phyloP scores from a whole-genome alignment of 495 filamentous ascomycete species.

The Hypoxylon subgilvum region DNA sequence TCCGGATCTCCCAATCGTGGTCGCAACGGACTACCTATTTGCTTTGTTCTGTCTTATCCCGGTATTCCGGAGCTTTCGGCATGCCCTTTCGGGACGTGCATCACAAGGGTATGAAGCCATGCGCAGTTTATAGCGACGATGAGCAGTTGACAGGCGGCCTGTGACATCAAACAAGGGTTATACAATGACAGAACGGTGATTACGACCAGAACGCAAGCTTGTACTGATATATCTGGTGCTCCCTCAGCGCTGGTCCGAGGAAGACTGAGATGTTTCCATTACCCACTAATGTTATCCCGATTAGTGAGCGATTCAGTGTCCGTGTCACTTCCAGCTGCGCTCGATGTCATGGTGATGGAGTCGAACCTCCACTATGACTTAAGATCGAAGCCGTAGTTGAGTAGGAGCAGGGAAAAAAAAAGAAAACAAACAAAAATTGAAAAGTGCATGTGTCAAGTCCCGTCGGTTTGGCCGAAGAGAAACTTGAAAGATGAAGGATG shows the following conservation, averaged over 20 bases:
- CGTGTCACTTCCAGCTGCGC: constrained; percentile 1
- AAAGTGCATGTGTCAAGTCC: constrained; percentile 17
- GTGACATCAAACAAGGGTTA: too few species aligned
- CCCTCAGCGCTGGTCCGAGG: too few species aligned
- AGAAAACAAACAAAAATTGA: background rate
- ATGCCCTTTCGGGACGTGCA: constrained; percentile 24
- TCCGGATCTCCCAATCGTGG: constrained; percentile 1
- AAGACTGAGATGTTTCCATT: too few species aligned
- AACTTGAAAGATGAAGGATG: background rate
- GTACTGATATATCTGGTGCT: too few species aligned
- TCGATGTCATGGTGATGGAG: constrained; percentile 22
- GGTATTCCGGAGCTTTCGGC: constrained; percentile 19
- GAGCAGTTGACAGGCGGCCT: too few species aligned
- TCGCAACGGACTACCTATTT: constrained; percentile 5
- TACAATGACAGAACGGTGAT: too few species aligned
- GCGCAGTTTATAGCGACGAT: too few species aligned
- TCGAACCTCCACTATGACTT: constrained; percentile 9
- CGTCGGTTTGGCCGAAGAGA: constrained; percentile 11
- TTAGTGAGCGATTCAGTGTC: too few species aligned
- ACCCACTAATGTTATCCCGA: too few species aligned
- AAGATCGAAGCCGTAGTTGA: background rate
- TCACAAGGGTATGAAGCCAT: too few species aligned
- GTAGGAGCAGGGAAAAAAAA: background rate
- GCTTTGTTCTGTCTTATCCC: constrained; percentile 12
- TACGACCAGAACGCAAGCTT: too few species aligned